Evolutionary conservation across 169 alveolate species (phyloP).

Genomic region (Plasmodium cynomolgi): DNA sequence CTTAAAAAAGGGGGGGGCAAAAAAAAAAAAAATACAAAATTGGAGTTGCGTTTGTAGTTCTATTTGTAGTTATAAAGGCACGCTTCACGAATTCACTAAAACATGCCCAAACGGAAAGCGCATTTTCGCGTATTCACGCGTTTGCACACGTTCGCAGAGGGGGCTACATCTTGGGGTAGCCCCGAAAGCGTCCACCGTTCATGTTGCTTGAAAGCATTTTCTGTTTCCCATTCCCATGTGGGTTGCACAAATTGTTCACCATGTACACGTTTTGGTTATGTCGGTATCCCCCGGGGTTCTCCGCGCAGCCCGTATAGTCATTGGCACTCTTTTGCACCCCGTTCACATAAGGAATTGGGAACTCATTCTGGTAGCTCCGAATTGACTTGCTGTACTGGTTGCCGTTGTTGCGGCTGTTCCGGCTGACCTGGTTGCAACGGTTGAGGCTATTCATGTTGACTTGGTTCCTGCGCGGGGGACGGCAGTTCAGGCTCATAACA

Average conservation of each 20-base stretch:
- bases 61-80: not conserved
- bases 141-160: not conserved
- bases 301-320: slow-evolving; percentile 27
- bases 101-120: not conserved
- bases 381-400: slow-evolving; percentile 8
- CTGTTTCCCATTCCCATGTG: slow-evolving; percentile 34
- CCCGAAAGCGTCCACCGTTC: slow-evolving; percentile 22
- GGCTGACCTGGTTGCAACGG: not conserved
- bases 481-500: not conserved
- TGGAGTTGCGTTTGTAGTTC: not conserved
- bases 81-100: not conserved
- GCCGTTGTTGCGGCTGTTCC: not conserved
- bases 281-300: slow-evolving; percentile 12
- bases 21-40: not conserved
- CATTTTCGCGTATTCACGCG: not conserved
- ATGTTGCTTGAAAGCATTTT: slow-evolving; percentile 35
- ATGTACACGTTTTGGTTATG: slow-evolving; percentile 32
- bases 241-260: slow-evolving; percentile 22
- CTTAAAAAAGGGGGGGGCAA: not conserved
- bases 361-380: slow-evolving; percentile 19
- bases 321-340: slow-evolving; percentile 20
- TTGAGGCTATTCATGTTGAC: not conserved
- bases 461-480: not conserved
- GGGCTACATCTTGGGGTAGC: slow-evolving; percentile 20
- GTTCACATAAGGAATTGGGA: slow-evolving; percentile 7